Percentiles rank a stretch among this genome's conserved stretches.
These are phyloP conservation scores for Mucor piriformis DNA, from an alignment of 371 early-diverging fungal species.

Conservation along the genomic window DNA sequence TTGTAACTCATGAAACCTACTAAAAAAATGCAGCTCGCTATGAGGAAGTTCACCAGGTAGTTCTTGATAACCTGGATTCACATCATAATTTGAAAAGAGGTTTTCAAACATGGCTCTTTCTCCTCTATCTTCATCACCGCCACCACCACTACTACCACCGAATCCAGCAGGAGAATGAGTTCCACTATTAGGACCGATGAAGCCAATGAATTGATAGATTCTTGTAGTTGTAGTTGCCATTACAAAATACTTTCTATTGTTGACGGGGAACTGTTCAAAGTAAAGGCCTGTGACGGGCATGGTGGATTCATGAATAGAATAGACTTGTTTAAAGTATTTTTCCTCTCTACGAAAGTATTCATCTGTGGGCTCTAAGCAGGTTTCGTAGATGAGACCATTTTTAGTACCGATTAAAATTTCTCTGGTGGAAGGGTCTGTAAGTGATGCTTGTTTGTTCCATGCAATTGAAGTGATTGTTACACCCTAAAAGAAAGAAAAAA, in stretches of 20 bases:
- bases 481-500: slow-evolving; percentile 53
- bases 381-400: slow-evolving; percentile 87
- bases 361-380: slow-evolving; percentile 82
- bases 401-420: slow-evolving; percentile 83
- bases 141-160: slow-evolving; percentile 2
- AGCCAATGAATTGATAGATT: slow-evolving; percentile 86
- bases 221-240: slow-evolving; percentile 79
- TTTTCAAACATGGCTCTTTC: slow-evolving; percentile 65
- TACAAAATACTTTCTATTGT: slow-evolving; percentile 73
- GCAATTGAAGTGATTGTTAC: slow-evolving; percentile 83
- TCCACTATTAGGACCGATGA: slow-evolving; percentile 52
- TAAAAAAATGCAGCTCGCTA: slow-evolving; percentile 71
- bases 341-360: slow-evolving; percentile 86
- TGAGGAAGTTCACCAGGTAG: slow-evolving; percentile 70
- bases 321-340: slow-evolving; percentile 75
- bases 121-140: slow-evolving; percentile 25
- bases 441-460: slow-evolving; percentile 78
- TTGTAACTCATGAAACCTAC: slow-evolving; percentile 68
- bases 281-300: slow-evolving; percentile 81
- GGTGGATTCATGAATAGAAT: slow-evolving; percentile 58
- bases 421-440: slow-evolving; percentile 70
- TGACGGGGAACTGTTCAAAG: slow-evolving; percentile 77
- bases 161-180: not conserved
- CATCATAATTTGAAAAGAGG: slow-evolving; percentile 66
- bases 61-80: slow-evolving; percentile 72